Evolutionary conservation across 2,329 filamentous ascomycete genomes (phyloP).

Genomic region (Purpureocillium lavendulum): DNA sequence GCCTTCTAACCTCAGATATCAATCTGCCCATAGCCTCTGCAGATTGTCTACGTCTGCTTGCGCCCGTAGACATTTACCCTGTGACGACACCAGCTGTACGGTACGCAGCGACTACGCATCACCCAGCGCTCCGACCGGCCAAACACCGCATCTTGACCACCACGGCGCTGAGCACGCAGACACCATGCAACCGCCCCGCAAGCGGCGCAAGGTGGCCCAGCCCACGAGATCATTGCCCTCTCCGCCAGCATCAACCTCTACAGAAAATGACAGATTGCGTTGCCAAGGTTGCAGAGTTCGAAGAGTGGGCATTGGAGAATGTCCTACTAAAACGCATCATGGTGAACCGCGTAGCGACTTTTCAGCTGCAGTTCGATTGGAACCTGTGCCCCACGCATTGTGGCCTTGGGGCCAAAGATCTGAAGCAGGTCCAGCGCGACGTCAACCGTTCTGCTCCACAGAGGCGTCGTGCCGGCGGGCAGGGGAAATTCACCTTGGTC

Average conservation of each 20-base stretch:
- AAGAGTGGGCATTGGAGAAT: slow-evolving; percentile 6
- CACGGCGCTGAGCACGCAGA: background rate
- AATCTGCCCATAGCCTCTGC: too few relatives aligned
- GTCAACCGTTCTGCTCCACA: too few relatives aligned
- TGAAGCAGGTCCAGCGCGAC: too few relatives aligned
- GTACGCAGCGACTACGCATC: background rate
- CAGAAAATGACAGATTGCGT: background rate
- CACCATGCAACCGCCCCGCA: background rate
- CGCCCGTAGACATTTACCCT: too few relatives aligned
- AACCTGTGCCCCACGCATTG: slow-evolving; percentile 3
- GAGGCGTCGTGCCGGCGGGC: too few relatives aligned
- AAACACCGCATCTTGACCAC: background rate
- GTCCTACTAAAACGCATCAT: slow-evolving; percentile 7
- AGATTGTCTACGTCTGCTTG: too few relatives aligned
- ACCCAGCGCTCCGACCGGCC: background rate
- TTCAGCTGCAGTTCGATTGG: slow-evolving; percentile 8
- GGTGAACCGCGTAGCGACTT: slow-evolving; percentile 4
- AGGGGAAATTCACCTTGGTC: too few relatives aligned
- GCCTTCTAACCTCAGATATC: too few relatives aligned
- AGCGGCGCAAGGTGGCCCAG: background rate
- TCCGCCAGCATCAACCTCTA: background rate
- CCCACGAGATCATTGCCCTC: background rate
- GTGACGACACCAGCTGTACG: too few relatives aligned
- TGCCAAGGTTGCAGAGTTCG: slow-evolving; percentile 3
- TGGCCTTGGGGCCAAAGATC: too few relatives aligned